These are phyloP conservation scores for Penicillium canariense DNA, from an alignment of 495 filamentous ascomycete genomes.

Conservation along the genomic window DNA sequence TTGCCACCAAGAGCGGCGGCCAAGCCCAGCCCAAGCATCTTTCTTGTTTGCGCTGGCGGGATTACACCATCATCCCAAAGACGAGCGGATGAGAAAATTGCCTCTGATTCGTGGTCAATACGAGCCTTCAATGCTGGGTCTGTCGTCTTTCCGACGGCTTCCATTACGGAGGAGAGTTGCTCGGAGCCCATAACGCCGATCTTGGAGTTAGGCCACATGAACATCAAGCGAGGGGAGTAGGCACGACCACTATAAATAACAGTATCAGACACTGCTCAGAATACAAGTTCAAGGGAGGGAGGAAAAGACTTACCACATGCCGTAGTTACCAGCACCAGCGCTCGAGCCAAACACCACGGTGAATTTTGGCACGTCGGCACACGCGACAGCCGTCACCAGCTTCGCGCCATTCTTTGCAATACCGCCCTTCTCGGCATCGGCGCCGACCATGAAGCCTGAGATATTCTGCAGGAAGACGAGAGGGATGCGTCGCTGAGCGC, in stretches of 20 bases:
- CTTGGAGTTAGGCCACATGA: constrained; percentile 96
- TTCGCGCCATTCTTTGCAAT: constrained; percentile 99
- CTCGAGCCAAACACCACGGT: constrained; percentile 90
- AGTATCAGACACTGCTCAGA: constrained; percentile 8
- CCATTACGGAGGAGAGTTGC: constrained; percentile 91
- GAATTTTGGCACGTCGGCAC: constrained; percentile 94
- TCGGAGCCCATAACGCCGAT: constrained; percentile 96
- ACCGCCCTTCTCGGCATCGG: constrained; percentile 86
- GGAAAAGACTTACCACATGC: constrained; percentile 60
- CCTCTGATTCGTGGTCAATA: constrained; percentile 90
- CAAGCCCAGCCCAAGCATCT: constrained; percentile 78
- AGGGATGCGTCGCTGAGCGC: constrained; percentile 83
- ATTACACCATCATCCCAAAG: constrained; percentile 98
- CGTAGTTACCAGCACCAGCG: constrained; percentile 76
- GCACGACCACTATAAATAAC: constrained; percentile 68
- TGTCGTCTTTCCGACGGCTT: constrained; percentile 79
- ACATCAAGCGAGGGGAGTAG: constrained; percentile 85
- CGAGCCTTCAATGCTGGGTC: constrained; percentile 78
- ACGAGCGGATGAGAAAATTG: constrained; percentile 80
- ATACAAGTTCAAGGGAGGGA: not conserved
- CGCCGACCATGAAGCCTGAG: constrained; percentile 95
- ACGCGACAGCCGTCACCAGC: constrained; percentile 92
- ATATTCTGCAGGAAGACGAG: constrained; percentile 96
- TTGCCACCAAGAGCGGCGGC: constrained; percentile 71
- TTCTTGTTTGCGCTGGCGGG: constrained; percentile 80